phyloP scores from a whole-genome alignment of 345 rosid species.

The Eucalyptus erythrocorys region DNA sequence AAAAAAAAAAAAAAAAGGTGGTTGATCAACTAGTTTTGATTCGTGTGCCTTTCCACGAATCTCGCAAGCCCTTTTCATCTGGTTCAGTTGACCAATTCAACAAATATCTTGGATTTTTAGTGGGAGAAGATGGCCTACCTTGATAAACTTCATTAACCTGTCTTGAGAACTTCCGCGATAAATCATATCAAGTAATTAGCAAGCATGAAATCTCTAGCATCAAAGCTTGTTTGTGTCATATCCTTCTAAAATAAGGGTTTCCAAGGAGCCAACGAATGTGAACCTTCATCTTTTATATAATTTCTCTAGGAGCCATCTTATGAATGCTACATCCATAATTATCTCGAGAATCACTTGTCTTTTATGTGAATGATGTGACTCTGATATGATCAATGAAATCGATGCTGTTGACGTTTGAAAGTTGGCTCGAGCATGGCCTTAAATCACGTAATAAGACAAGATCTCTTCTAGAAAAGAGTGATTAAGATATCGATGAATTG shows the following conservation, averaged over 20 bases:
- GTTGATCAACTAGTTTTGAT: background rate
- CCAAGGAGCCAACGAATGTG: background rate
- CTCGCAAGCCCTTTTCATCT: background rate
- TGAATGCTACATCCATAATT: background rate
- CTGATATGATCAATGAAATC: background rate
- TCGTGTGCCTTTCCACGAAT: background rate
- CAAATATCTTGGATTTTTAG: no score
- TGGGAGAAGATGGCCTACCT: background rate
- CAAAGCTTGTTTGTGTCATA: no score
- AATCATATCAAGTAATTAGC: background rate
- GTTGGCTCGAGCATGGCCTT: fast-evolving
- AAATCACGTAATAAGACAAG: background rate
- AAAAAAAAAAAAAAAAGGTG: background rate
- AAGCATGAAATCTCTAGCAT: background rate
- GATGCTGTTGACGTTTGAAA: fast-evolving
- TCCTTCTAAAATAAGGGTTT: background rate
- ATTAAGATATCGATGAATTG: background rate
- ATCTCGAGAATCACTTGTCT: background rate
- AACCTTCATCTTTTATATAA: background rate
- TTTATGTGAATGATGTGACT: background rate
- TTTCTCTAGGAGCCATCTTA: background rate
- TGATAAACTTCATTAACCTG: background rate
- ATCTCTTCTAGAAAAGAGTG: background rate
- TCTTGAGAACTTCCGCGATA: background rate
- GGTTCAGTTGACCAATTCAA: no score